Base-by-base conservation (phyloP, 2,329 filamentous ascomycete genomes). In the Paramyrothecium roridum region DNA sequence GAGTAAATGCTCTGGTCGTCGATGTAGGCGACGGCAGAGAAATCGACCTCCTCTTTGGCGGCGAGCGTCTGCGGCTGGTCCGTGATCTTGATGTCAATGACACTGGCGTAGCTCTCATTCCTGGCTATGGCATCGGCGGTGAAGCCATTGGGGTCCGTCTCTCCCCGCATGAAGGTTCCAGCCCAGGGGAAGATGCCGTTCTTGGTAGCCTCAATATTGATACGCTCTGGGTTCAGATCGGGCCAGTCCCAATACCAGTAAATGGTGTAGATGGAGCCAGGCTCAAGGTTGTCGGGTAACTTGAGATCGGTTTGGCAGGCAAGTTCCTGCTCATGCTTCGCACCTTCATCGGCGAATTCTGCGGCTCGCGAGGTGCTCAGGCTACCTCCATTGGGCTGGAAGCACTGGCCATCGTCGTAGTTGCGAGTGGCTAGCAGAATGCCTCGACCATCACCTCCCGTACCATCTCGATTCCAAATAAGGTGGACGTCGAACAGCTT, bases 171-270 rank as follows among this genome's bases (percentile, higher is more conserved):
- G 26, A 74, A 74, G 17, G 70, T 73, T 19, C 72, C 72, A 3
- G 71, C 71, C 72, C 72, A 75, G 13, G 75, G 72, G 55, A 72
- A 80, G 54, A 71, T 68, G 26, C 78, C 74, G 58, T 73, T 60
- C 57, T 67, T 67, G 49, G 73, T 76, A 20, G 65, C 67, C 17
- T 71, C 67, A 37, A 72, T 62, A 60, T 81, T 72, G 57, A 70
- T 73, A 60, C 66, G 71, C 59, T 69, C 71, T 43, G 65, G 64
- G 64, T 75, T 72, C 67, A 85, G 77, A 16, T 84, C 87, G 3
- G 88, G 87, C 91, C 92, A 99, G 71, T 96, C 89, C 95, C 95
- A 98, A 48, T 97, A 88, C 93, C 93, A 98, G 78, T 96, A 96
- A 52, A 96, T 74, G 3, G 91, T 93, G 70, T 93, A 90, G 26